Evolutionary conservation across 2,329 filamentous ascomycete genomes (phyloP), one percentile per base, ranked within the genome.

Genomic region (Aspergillus chevalieri): DNA sequence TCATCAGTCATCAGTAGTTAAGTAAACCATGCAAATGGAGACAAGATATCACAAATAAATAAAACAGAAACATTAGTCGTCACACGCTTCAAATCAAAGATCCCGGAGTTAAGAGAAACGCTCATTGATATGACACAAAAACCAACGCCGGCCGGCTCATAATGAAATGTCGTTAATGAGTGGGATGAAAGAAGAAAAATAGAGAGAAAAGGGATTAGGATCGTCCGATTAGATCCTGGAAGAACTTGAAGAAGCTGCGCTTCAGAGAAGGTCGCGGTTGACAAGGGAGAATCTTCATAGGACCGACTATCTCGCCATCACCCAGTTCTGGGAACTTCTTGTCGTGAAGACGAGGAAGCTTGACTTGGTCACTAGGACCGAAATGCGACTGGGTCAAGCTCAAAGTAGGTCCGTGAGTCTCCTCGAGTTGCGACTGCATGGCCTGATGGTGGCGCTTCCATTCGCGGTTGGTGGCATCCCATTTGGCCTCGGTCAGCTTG

Each of bases 231-330:
- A 74, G 60, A 36, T 72, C 72, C 45, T 70, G 68, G 48, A 76
- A 63, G 54, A 74, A 70, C 49, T 65, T 69, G 61, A 75, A 63
- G 53, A 76, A 68, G 42, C 65, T 70, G 48, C 72, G 69, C 54
- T 73, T 70, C 44, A 68, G 58, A 6, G 69, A 68, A 21, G 62
- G 70, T 50, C 62, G 64, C 48, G 52, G 59, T 15, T 55, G 57
- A 6, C 64, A 64, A 2, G 69, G 70, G 5, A 66, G 71, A 30
- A 74, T 72, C n/a, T 66, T 82, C 91, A 96, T 95, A 6, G 91
- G 91, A 1, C 91, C 91, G 42, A 96, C 89, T 65, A 96, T 94
- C 67, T 95, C 91, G 60, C 91, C 86, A 61, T 95, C 90, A 47
- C 90, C 90, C 28, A 92, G 81, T 59, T 85, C 83, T 21, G 90